A percentile compares a stretch with the other conserved stretches of the same genome.
phyloP scores from a whole-genome alignment of 1,284 basidiomycete species.

The Sanghuangporus sanghuang region DNA sequence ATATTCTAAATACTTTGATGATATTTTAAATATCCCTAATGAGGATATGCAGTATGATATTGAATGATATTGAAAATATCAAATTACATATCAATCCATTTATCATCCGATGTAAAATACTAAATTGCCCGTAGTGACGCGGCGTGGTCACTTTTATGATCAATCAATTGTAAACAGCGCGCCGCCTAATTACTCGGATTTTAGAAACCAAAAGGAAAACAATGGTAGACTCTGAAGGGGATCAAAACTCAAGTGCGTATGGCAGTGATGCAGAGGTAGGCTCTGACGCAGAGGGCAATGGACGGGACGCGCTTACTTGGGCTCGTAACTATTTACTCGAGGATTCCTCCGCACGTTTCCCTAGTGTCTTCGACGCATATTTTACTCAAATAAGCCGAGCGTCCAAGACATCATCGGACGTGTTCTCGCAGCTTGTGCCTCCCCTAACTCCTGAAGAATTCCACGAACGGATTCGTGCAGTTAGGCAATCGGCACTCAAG shows the following conservation, averaged over 20 bases:
- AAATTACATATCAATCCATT: too few relatives aligned
- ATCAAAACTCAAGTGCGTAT: not conserved
- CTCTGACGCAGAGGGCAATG: conserved; percentile 4
- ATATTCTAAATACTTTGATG: too few relatives aligned
- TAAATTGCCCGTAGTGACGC: too few relatives aligned
- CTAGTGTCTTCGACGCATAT: conserved; percentile 76
- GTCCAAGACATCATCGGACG: conserved; percentile 66
- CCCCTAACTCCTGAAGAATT: conserved; percentile 65
- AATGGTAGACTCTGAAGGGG: conserved; percentile 9
- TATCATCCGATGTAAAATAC: too few relatives aligned
- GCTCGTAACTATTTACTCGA: conserved; percentile 6
- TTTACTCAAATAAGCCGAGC: conserved; percentile 64
- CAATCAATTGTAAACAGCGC: not conserved
- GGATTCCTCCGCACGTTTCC: conserved; percentile 17
- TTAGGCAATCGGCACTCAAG: conserved; percentile 26
- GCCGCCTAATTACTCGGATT: not conserved
- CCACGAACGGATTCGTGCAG: conserved; percentile 38
- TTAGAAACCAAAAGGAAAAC: not conserved
- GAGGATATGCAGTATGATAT: too few relatives aligned
- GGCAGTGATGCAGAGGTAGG: not conserved
- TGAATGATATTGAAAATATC: too few relatives aligned
- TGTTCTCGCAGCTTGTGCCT: conserved; percentile 67
- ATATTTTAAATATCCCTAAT: too few relatives aligned
- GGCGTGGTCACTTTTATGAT: too few relatives aligned
- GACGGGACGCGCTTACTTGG: not conserved